Evolutionary conservation across 1,139 yeast genomes (phyloP).

Genomic region (Yamadazyma dendronema): DNA sequence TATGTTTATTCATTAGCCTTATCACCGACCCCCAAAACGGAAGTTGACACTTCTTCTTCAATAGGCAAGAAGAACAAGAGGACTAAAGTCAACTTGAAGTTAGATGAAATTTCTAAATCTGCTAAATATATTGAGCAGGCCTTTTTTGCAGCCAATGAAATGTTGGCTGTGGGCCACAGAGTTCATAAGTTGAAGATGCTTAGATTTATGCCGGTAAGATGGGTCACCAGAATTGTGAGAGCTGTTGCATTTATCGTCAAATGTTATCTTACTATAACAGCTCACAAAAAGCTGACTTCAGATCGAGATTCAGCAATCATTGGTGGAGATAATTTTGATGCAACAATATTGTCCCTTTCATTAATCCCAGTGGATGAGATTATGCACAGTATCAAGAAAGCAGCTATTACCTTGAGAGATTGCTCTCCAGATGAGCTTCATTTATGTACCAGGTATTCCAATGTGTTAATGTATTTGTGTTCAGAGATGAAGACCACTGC

Average conservation of each 20-base stretch:
- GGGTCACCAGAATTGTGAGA: conserved; percentile 86
- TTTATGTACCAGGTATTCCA: conserved; percentile 76
- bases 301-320: conserved; percentile 17
- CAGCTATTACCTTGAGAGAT: conserved; percentile 74
- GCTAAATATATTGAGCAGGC: conserved; percentile 82
- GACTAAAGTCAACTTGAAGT: conserved; percentile 37
- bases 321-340: conserved; percentile 38
- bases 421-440: conserved; percentile 91
- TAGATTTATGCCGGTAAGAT: conserved; percentile 82
- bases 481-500: conserved; percentile 62
- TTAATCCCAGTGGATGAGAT: conserved; percentile 72
- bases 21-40: conserved; percentile 40
- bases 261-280: conserved; percentile 69
- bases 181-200: conserved; percentile 64
- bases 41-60: conserved; percentile 15
- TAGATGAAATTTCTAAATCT: conserved; percentile 71
- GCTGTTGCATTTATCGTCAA: conserved; percentile 90
- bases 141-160: conserved; percentile 79
- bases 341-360: conserved; percentile 58
- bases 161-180: conserved; percentile 68
- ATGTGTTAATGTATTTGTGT: conserved; percentile 73
- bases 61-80: conserved; percentile 17
- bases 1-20: conserved; percentile 83
- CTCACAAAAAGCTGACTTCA: conserved; percentile 32
- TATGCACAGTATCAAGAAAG: conserved; percentile 61